Percentiles rank a stretch among this genome's conserved stretches.
Evolutionary conservation across 805 yeast species (phyloP).

Genomic region (Candida cerambycidarum): DNA sequence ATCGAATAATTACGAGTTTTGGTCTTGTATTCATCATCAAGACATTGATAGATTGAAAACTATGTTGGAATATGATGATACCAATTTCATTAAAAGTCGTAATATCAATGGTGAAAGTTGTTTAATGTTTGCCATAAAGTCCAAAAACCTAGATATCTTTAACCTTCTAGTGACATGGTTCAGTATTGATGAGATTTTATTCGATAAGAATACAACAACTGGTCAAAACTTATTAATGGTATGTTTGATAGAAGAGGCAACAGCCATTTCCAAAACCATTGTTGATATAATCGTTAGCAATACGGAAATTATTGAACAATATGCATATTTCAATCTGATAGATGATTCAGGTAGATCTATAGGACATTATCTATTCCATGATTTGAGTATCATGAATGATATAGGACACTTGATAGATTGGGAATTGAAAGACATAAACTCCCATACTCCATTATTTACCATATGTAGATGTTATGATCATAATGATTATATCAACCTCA

Average conservation of each 20-base stretch:
- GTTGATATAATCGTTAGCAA: conserved; percentile 38
- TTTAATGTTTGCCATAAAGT: conserved; percentile 58
- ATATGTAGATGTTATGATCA: conserved; percentile 82
- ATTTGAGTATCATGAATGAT: conserved; percentile 46
- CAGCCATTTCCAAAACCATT: conserved; percentile 47
- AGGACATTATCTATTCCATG: conserved; percentile 73
- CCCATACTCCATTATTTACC: conserved; percentile 78
- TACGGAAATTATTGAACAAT: conserved; percentile 47
- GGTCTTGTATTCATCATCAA: conserved; percentile 47
- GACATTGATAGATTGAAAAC: conserved; percentile 20
- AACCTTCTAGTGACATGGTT: conserved; percentile 48
- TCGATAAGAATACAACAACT: conserved; percentile 54
- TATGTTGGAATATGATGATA: conserved; percentile 15
- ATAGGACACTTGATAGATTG: conserved; percentile 69
- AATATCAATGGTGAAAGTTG: conserved; percentile 66
- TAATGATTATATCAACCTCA: conserved; percentile 51
- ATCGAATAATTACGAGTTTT: conserved; percentile 48
- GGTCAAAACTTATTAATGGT: conserved; percentile 58
- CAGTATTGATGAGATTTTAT: conserved; percentile 64
- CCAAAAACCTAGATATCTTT: conserved; percentile 47
- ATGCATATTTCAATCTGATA: conserved; percentile 44
- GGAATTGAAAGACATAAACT: conserved; percentile 60
- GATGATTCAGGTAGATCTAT: conserved; percentile 60
- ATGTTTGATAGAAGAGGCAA: conserved; percentile 58
- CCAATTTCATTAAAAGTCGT: conserved; percentile 25